Base-by-base conservation (phyloP, 2,329 filamentous ascomycete genomes). In the Colletotrichum graminicola region DNA sequence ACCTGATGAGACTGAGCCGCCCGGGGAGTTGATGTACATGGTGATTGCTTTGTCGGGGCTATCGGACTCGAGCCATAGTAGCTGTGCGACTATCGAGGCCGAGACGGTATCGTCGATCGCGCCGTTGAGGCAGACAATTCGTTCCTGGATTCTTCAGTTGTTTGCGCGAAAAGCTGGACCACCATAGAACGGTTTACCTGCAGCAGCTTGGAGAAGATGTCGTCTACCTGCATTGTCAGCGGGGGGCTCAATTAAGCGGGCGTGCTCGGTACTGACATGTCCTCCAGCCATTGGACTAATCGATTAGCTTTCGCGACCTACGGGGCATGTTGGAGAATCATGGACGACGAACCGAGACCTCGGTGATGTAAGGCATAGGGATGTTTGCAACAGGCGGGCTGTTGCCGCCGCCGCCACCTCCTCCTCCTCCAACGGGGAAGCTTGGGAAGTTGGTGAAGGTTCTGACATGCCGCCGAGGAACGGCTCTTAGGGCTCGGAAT, bases 61-160 rank as follows among this genome's bases (percentile, higher is more conserved):
- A 79, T 99, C 96, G 77, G 95, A 96, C 86, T 99, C 97, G 81
- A 99, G 94, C 89, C 95, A 99, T 74, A 99, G 92, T 29, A 99
- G 90, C 80, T 99, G 97, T 1, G 96, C 94, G 36, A 98, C 95
- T 74, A 98, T 94, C 52, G 93, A 93, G n/a, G 96, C 95, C 47
- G 94, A 97, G 75, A 96, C 90, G 52, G 89, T 92, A 79, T 97
- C 94, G 83, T 98, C 93, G 69, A 98, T 94, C 78, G 93, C 88
- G 78, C 95, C 95, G 78, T 97, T 98, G 45, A 98, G 88, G 79
- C 93, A 97, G 78, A 99, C 88, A 78, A 98, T 98, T 74, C 95
- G 93, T 86, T 98, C 95, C 90, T 94, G 43, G 39, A 69, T 32
- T 8, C 39, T 66, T 78, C 55, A 77, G 73, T 59, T 21, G 2